A percentile compares a stretch with the other conserved stretches of the same genome.
Conservation (phyloP, 139 green algal genomes). For the Tetraselmis chui region DNA sequence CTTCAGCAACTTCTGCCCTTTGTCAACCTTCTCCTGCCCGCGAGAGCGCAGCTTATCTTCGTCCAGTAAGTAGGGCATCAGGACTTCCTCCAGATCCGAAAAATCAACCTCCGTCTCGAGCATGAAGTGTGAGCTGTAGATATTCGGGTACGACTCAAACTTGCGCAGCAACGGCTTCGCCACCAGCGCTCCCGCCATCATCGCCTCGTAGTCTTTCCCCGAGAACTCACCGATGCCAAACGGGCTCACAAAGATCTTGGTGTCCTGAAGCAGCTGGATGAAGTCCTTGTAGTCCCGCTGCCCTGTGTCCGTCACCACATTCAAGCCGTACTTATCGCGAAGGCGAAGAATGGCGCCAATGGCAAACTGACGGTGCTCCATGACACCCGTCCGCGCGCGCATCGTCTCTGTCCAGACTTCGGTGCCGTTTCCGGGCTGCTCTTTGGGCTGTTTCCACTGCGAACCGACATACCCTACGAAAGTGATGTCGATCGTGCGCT, state of each 20-base stretch:
- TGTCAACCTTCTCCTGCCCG: neutral
- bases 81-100: neutral
- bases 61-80: neutral
- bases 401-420: neutral
- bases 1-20: neutral
- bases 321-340: neutral
- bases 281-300: neutral
- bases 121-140: conserved; percentile 1
- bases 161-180: conserved; percentile 4
- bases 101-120: neutral
- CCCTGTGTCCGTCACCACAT: neutral
- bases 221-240: conserved; percentile 4
- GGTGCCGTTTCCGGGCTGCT: neutral
- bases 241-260: conserved; percentile 6
- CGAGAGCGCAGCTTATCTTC: neutral
- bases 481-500: conserved; percentile 3
- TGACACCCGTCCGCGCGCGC: neutral
- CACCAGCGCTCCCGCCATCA: conserved; percentile 4
- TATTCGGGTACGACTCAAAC: conserved; percentile 1
- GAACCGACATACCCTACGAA: neutral
- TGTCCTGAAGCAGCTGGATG: neutral
- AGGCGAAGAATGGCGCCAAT: neutral
- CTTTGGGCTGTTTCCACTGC: neutral
- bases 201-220: conserved; percentile 6
- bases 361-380: neutral